phyloP scores from a whole-genome alignment of 768 basidiomycete genomes.

The Leccinellum albellum region DNA sequence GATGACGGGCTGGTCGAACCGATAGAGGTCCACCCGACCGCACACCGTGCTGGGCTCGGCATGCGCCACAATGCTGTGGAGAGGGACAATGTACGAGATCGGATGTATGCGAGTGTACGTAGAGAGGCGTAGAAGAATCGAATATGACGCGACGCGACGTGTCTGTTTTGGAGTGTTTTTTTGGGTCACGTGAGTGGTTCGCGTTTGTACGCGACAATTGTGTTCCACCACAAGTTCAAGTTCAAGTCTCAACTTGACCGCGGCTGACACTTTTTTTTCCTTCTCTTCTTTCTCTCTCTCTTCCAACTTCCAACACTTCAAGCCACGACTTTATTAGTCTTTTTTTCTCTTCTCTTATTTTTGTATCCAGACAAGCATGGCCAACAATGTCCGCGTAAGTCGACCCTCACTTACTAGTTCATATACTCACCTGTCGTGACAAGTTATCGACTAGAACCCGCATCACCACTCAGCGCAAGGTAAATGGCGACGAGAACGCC shows the following conservation, averaged over 20 bases:
- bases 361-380: constrained; percentile 38
- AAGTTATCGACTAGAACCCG: constrained; percentile 69
- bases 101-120: constrained; percentile 35
- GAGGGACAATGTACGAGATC: constrained; percentile 30
- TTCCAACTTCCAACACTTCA: constrained; percentile 20
- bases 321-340: constrained; percentile 4
- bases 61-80: constrained; percentile 23
- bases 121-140: neutral
- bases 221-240: constrained; percentile 20
- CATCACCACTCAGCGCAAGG: constrained; percentile 58
- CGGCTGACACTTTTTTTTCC: constrained; percentile 34
- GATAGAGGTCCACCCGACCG: constrained; percentile 42
- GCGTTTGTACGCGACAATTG: constrained; percentile 34
- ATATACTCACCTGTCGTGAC: constrained; percentile 9
- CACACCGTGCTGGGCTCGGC: constrained; percentile 56
- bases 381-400: constrained; percentile 59
- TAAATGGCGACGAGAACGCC: constrained; percentile 77
- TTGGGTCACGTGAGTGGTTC: constrained; percentile 37
- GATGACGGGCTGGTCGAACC: constrained; percentile 52
- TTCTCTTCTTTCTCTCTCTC: constrained; percentile 30
- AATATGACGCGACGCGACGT: constrained; percentile 28
- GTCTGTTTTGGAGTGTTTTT: constrained; percentile 35
- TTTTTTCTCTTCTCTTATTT: constrained; percentile 13
- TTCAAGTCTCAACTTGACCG: constrained; percentile 26
- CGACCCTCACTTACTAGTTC: neutral